These are phyloP conservation scores for Nitzschia inconspicua DNA, from an alignment of 108 stramenopile species.

Conservation along the genomic window DNA sequence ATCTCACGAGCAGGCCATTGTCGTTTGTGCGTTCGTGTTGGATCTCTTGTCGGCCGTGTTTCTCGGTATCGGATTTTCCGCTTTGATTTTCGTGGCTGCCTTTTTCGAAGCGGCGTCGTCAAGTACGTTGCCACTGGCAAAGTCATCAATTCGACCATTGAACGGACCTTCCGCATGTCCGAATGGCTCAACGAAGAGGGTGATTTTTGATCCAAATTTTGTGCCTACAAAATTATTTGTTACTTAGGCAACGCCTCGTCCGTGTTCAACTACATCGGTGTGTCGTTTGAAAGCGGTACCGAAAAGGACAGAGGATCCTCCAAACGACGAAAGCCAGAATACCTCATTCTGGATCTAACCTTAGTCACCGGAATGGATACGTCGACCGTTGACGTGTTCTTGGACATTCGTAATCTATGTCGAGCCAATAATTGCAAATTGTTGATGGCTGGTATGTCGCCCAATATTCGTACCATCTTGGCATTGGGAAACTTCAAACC, in stretches of 20 bases:
- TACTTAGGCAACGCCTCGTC: conserved; percentile 69
- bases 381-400: conserved; percentile 59
- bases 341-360: conserved; percentile 60
- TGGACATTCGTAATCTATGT: conserved; percentile 50
- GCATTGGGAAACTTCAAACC: conserved; percentile 40
- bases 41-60: conserved; percentile 50
- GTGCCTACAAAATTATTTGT: conserved; percentile 64
- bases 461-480: conserved; percentile 35
- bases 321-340: conserved; percentile 40
- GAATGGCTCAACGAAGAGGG: conserved; percentile 60
- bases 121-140: conserved; percentile 61
- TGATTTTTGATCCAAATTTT: conserved; percentile 57
- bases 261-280: conserved; percentile 41
- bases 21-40: conserved; percentile 34
- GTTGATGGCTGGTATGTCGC: conserved; percentile 48
- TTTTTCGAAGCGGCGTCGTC: conserved; percentile 58
- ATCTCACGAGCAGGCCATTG: too few relatives aligned
- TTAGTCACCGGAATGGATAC: conserved; percentile 76
- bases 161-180: conserved; percentile 37
- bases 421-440: conserved; percentile 41
- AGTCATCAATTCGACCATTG: conserved; percentile 47
- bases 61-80: conserved; percentile 51
- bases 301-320: background rate
- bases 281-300: conserved; percentile 38
- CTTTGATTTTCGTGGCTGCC: conserved; percentile 60